Evolutionary conservation across 495 filamentous ascomycete genomes (phyloP), one percentile per base, ranked within the genome.

Genomic region (Lasiosphaeria miniovina): DNA sequence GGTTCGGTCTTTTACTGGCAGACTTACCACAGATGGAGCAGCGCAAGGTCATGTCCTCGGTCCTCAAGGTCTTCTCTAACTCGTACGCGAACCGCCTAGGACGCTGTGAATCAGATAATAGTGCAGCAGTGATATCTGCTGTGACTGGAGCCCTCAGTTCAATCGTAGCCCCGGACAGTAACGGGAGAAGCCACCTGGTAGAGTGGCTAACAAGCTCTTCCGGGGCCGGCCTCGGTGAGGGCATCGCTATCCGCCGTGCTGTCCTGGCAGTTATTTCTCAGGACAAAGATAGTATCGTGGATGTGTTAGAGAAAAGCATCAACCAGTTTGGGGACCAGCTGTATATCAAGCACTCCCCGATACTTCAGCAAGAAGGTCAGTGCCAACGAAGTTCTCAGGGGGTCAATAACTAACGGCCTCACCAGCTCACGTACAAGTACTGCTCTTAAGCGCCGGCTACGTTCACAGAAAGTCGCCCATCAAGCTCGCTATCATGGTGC

Each of bases 351-450:
- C 91, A 96, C 69, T 84, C 87, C 5, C 87, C 91, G 3, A 83
- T 88, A 24, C 68, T 90, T 38, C 86, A 90, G 62, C 94, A 99
- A 80, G 91, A 97, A 83, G 89, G 90, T 90, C 66, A 58, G 73
- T 72, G 41, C 17, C 14, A 34, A 48, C 40, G 33, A 15, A 58
- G 41, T 35, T 34, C 17, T 14, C 34, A 49, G 49, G 50, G 11
- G 17, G 14, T 33, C n/a, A 14, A 41, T 41, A 34, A 56, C 73
- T 80, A 69, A 81, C 69, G 32, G 31, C 17, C 8, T 15, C 40
- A 10, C 52, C 61, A 84, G 93, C 84, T 17, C 90, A 90, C 69
- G 83, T 87, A 6, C 92, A 97, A 74, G 77, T 88, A 24, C 78
- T 96, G 32, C 84, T 96, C 4, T 74, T 98, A 12, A 77, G 83